Evolutionary conservation across 441 rosid species (phyloP).

Genomic region (Lepidium campestre): DNA sequence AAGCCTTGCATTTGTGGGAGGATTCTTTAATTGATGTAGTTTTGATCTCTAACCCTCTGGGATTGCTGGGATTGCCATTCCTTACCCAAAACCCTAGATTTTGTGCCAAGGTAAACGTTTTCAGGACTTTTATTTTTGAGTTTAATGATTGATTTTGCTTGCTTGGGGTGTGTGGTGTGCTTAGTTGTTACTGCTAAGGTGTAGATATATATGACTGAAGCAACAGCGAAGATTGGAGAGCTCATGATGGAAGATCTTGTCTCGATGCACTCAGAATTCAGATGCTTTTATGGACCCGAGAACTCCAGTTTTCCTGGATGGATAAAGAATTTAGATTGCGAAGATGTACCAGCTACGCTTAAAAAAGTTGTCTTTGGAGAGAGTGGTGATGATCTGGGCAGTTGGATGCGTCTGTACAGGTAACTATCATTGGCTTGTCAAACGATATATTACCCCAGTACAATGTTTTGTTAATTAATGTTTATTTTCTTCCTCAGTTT

Average conservation of each 20-base stretch:
- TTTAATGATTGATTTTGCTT: slow-evolving; percentile 1
- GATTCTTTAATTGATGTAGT: slow-evolving; percentile 66
- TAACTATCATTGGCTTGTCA: slow-evolving; percentile 14
- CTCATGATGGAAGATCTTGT: slow-evolving; percentile 90
- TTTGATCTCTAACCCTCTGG: slow-evolving; percentile 63
- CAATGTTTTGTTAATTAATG: too few relatives aligned
- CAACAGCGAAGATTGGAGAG: slow-evolving; percentile 64
- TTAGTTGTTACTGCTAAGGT: slow-evolving; percentile 17
- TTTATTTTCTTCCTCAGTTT: slow-evolving; percentile 39
- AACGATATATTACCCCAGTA: not conserved
- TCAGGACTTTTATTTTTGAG: not conserved
- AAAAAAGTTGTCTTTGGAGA: slow-evolving; percentile 53
- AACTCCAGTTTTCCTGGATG: slow-evolving; percentile 48
- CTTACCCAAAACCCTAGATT: slow-evolving; percentile 55
- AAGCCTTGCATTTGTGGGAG: slow-evolving; percentile 70
- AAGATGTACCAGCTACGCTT: slow-evolving; percentile 44
- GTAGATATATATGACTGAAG: slow-evolving; percentile 78
- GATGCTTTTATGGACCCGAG: slow-evolving; percentile 48
- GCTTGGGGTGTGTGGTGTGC: slow-evolving; percentile 3
- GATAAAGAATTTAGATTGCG: slow-evolving; percentile 67
- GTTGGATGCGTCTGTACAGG: slow-evolving; percentile 88
- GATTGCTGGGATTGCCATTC: slow-evolving; percentile 78
- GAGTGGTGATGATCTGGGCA: slow-evolving; percentile 60
- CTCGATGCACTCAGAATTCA: slow-evolving; percentile 64
- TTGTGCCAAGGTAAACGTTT: slow-evolving; percentile 58